phyloP scores from a whole-genome alignment of 2,329 filamentous ascomycete genomes.

The Mycocentrospora acerina region DNA sequence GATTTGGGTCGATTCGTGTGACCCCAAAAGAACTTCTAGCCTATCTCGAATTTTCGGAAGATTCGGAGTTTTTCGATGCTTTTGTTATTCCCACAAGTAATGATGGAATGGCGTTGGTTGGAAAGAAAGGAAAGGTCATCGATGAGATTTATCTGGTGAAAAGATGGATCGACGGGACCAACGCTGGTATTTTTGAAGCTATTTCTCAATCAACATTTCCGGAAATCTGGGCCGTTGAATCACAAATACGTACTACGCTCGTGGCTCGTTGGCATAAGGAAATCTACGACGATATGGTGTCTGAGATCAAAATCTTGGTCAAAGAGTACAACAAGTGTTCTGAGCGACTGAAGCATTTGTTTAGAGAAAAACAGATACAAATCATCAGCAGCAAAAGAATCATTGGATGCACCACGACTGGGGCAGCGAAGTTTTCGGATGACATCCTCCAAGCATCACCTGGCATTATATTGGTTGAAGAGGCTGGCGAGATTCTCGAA shows the following conservation, averaged over 20 bases:
- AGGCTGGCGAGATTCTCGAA: constrained; percentile 73
- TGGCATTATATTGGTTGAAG: constrained; percentile 67
- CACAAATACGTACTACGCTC: constrained; percentile 39
- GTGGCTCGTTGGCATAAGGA: constrained; percentile 28
- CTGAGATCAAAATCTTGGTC: constrained; percentile 43
- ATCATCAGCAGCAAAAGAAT: constrained; percentile 57
- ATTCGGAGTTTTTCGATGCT: constrained; percentile 57
- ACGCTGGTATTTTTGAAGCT: constrained; percentile 48
- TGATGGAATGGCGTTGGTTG: constrained; percentile 52
- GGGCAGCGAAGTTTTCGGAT: constrained; percentile 62
- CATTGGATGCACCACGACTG: constrained; percentile 72
- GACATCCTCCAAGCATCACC: constrained; percentile 58
- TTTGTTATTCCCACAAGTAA: constrained; percentile 53
- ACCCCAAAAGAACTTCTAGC: constrained; percentile 41
- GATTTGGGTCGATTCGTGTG: constrained; percentile 9
- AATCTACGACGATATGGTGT: constrained; percentile 53
- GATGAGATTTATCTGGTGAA: constrained; percentile 53
- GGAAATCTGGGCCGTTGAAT: constrained; percentile 56
- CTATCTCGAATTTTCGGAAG: constrained; percentile 56
- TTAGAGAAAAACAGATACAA: constrained; percentile 26
- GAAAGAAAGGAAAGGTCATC: constrained; percentile 49
- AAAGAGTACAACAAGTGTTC: constrained; percentile 48
- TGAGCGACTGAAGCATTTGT: constrained; percentile 38
- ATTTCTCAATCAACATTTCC: constrained; percentile 26
- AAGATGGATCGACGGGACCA: constrained; percentile 53